Base-by-base conservation (phyloP, 106 monocot species). In the Amphibolis antarctica region DNA sequence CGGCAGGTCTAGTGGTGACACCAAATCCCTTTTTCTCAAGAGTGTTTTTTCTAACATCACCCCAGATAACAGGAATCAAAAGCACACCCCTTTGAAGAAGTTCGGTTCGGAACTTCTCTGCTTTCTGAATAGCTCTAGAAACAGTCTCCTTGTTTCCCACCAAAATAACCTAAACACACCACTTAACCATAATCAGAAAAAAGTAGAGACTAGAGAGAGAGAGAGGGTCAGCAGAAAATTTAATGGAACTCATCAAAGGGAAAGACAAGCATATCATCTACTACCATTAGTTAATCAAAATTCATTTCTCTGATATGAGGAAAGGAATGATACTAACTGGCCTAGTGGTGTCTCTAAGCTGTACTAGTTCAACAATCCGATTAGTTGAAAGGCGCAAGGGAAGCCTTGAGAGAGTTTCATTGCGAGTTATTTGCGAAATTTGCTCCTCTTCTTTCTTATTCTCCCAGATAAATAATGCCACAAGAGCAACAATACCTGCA, bases 401-500 rank as follows among this genome's bases (percentile, higher is more conserved):
- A 76, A 96, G 82, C 69, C 94, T 83, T 74, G 89, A 96, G 3
- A 96, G 75, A 26, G 86, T 96, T 68, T 96, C 94, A 78, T 96
- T 68, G 21, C 94, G 76, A 15, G 86, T 55, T 66, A 96, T 96
- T 59, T 96, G 89, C 63, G 77, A 73, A 66, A 96, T 71, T 62
- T 96, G 94, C 64, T 89, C 80, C 74, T 96, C 94, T 67, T 96
- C 94, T 71, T 86, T 96, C 69, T 78, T 89, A 59, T 86, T 96
- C 43, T 96, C 94, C 89, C 94, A 96, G 30, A 89, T 72, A 69
- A 77, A 96, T 65, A 96, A 78, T 66, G 84, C 86, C 78, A 83
- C 86, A 28, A 96, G 71, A 80, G 89, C 76, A 61, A 86, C 46
- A 51, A 96, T 89, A 66, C 94, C 94, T 96, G 67, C 71, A 86